A percentile compares a stretch with the other conserved stretches of the same genome.
phyloP scores from a whole-genome alignment of 192 early-diverging fungal species.

The Chytriomyces sp. region DNA sequence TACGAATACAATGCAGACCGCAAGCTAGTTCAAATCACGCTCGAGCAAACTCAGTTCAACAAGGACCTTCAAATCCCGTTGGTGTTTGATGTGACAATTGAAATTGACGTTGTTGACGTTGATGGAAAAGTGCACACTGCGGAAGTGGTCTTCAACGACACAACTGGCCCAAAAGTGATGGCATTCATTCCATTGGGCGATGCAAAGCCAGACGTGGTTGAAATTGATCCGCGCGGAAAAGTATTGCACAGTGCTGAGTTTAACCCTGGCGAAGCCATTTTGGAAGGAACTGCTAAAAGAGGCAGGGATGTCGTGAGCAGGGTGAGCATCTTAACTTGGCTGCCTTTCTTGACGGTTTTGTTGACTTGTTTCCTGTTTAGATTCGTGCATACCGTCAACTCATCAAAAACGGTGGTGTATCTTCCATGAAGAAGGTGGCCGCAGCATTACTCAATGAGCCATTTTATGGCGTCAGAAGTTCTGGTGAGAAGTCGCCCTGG shows the following conservation, averaged over 20 bases:
- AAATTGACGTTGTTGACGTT: conserved; percentile 50
- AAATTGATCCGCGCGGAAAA: conserved; percentile 55
- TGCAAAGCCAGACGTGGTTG: conserved; percentile 41
- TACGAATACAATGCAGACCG: conserved; percentile 86
- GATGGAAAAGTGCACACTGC: conserved; percentile 42
- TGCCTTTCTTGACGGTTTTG: too few relatives aligned
- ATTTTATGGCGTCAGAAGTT: conserved; percentile 46
- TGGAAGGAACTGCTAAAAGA: conserved; percentile 45
- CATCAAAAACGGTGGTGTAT: conserved; percentile 47
- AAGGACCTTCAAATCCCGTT: conserved; percentile 41
- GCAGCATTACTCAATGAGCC: conserved; percentile 39
- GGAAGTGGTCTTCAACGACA: conserved; percentile 41
- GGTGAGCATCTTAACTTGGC: conserved; percentile 30
- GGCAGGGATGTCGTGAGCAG: conserved; percentile 48
- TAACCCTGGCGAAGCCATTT: conserved; percentile 48
- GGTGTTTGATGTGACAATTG: conserved; percentile 51
- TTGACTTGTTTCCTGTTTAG: neutral
- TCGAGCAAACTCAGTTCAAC: conserved; percentile 57
- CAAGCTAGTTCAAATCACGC: conserved; percentile 77
- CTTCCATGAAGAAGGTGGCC: conserved; percentile 46
- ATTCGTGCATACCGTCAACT: conserved; percentile 49
- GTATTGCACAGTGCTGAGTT: conserved; percentile 47
- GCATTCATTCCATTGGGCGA: conserved; percentile 34
- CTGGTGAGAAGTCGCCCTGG: neutral
- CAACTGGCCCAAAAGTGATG: conserved; percentile 32